Conservation (phyloP, 192 early-diverging fungal genomes). For the Coemansia sp. region DNA sequence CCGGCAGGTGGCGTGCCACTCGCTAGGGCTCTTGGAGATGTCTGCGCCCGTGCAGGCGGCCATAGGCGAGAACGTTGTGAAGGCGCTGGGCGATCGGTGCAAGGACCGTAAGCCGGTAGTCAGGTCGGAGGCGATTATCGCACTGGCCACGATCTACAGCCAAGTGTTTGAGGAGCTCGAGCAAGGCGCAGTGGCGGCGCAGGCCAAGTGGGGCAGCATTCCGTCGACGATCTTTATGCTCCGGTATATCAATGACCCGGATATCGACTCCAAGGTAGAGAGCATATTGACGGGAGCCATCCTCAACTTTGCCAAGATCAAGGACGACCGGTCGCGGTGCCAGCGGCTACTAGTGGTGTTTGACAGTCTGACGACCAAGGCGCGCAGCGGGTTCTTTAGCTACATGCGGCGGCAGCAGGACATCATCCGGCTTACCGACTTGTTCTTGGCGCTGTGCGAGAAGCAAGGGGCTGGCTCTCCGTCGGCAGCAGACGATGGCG, state of each 20-base stretch:
- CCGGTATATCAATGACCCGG: constrained; percentile 84
- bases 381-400: constrained; percentile 74
- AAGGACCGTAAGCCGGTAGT: constrained; percentile 82
- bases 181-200: constrained; percentile 59
- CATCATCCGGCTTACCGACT: constrained; percentile 62
- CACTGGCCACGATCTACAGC: constrained; percentile 74
- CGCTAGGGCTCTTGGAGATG: constrained; percentile 70
- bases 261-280: constrained; percentile 64
- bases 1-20: constrained; percentile 70
- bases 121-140: constrained; percentile 77
- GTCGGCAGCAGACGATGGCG: constrained; percentile 44
- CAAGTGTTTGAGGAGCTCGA: constrained; percentile 75
- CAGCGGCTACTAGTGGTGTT: constrained; percentile 73
- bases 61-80: constrained; percentile 61
- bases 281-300: constrained; percentile 47
- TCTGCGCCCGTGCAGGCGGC: constrained; percentile 58
- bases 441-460: constrained; percentile 68
- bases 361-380: constrained; percentile 64
- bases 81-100: constrained; percentile 76
- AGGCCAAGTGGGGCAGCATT: constrained; percentile 80
- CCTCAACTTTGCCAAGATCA: constrained; percentile 46
- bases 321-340: constrained; percentile 47
- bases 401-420: constrained; percentile 75
- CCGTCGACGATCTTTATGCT: constrained; percentile 79
- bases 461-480: constrained; percentile 55